Base-by-base conservation (phyloP, 257 asterid species). In the Parsonsia alboflavescens region DNA sequence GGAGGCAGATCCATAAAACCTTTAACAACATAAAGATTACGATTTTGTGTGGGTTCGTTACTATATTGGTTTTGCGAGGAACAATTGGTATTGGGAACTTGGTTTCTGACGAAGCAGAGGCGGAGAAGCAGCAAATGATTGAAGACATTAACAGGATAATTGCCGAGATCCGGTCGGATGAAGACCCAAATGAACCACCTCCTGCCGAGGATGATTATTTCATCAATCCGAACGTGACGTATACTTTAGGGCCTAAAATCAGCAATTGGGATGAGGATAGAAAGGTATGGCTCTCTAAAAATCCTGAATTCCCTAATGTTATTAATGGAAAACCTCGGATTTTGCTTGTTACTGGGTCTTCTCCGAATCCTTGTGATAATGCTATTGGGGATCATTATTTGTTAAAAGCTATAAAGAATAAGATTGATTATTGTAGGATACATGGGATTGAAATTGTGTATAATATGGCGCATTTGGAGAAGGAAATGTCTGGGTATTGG, bases 401-500 rank as follows among this genome's bases (percentile, higher is more conserved):
- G 85, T 77, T 94, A 78, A 94, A 94, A 62, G 75, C 82, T 30
- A 52, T 82, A 73, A 94, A 94, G 91, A 94, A 94, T 52, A 94
- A 94, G 79, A 86, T 94, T 83, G 98, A 94, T 81, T 94, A 94
- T 64, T 94, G 98, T 83, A 85, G 98, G 82, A 83, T 94, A 65
- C 98, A 94, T 76, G 98, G 96, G 79, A 90, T 94, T 81, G 98
- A 94, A 82, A 90, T 91, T 75, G 90, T 91, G 39, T 92, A 92
- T 73, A 91, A 94, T 71, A 91, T 92, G 96, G 98, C 97, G 21
- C 91, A 90, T 81, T 80, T 94, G 83, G 97, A 94, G 70, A 89
- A 77, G 84, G 98, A 91, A 75, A 78, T 94, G 91, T 86, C 96
- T 0, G 98, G 96, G 10, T 91, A 88, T 53, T 93, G 98, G 98